Evolutionary conservation across 2,329 filamentous ascomycete genomes (phyloP).

Genomic region (Pseudogymnoascus sp.): DNA sequence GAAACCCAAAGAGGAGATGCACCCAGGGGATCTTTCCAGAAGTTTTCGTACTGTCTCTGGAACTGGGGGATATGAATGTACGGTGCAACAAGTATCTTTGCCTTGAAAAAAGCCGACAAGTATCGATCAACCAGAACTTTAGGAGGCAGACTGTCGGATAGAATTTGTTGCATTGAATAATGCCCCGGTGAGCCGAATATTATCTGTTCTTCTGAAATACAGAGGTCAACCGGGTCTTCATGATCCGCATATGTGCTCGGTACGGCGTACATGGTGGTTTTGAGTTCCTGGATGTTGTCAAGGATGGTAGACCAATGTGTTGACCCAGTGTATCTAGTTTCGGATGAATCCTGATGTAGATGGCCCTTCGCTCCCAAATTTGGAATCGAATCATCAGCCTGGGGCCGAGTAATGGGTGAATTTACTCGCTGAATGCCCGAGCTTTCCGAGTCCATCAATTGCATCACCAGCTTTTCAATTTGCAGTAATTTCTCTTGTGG

Average conservation of each 20-base stretch:
- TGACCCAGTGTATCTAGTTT: constrained; percentile 12
- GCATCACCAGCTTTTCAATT: constrained; percentile 14
- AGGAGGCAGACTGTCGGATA: constrained; percentile 16
- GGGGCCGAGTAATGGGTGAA: not conserved
- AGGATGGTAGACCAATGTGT: constrained; percentile 21
- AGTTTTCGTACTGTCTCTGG: constrained; percentile 18
- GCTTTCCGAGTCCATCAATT: constrained; percentile 13
- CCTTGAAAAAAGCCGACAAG: constrained; percentile 17
- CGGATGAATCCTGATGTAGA: not conserved
- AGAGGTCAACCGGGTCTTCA: not conserved
- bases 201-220: constrained; percentile 6
- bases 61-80: constrained; percentile 19
- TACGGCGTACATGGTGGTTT: not conserved
- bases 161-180: constrained; percentile 13
- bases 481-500: constrained; percentile 12
- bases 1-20: constrained; percentile 20
- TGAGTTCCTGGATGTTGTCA: constrained; percentile 20
- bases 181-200: constrained; percentile 14
- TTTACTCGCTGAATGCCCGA: constrained; percentile 13
- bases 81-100: constrained; percentile 14
- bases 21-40: constrained; percentile 14
- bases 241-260: not conserved
- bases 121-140: constrained; percentile 16
- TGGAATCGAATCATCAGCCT: not conserved
- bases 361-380: not conserved